Evolutionary conservation across 805 yeast genomes (phyloP).

Genomic region (Vanderwaltozyma verrucispora): DNA sequence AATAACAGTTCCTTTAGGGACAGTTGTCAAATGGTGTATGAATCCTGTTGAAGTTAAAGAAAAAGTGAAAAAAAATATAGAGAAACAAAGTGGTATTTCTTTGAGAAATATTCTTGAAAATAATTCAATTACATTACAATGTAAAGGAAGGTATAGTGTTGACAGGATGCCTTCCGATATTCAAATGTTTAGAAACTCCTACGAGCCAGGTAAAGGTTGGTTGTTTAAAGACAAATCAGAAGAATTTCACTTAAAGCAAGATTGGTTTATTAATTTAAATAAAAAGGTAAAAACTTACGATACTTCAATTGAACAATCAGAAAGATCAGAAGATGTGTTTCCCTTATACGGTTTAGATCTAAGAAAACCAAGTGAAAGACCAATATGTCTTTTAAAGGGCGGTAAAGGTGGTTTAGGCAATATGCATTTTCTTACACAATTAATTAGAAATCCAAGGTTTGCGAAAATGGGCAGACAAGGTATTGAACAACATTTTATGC

Average conservation of each 20-base stretch:
- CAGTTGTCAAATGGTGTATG: conserved; percentile 76
- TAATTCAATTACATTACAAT: conserved; percentile 23
- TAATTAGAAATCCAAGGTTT: conserved; percentile 83
- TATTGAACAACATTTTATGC: conserved; percentile 52
- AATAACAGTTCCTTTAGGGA: conserved; percentile 86
- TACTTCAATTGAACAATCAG: conserved; percentile 43
- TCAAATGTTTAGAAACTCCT: conserved; percentile 56
- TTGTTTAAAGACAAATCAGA: conserved; percentile 68
- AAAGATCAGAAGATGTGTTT: conserved; percentile 52
- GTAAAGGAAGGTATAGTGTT: conserved; percentile 25
- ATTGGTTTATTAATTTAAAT: conserved; percentile 56
- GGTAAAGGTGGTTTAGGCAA: conserved; percentile 95
- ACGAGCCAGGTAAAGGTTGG: conserved; percentile 78
- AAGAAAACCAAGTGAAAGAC: conserved; percentile 47
- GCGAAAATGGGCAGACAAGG: conserved; percentile 71
- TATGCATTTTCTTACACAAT: conserved; percentile 81
- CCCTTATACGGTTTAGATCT: conserved; percentile 80
- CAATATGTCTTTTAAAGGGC: conserved; percentile 64
- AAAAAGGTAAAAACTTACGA: conserved; percentile 60
- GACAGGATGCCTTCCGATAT: conserved; percentile 33
- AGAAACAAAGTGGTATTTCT: conserved; percentile 10
- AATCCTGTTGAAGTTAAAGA: conserved; percentile 44
- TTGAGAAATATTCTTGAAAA: conserved; percentile 16
- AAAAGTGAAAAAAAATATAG: conserved; percentile 12
- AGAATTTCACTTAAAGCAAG: conserved; percentile 54